Evolutionary conservation across 2,329 filamentous ascomycete genomes (phyloP).

Genomic region (Blastomyces parvus): DNA sequence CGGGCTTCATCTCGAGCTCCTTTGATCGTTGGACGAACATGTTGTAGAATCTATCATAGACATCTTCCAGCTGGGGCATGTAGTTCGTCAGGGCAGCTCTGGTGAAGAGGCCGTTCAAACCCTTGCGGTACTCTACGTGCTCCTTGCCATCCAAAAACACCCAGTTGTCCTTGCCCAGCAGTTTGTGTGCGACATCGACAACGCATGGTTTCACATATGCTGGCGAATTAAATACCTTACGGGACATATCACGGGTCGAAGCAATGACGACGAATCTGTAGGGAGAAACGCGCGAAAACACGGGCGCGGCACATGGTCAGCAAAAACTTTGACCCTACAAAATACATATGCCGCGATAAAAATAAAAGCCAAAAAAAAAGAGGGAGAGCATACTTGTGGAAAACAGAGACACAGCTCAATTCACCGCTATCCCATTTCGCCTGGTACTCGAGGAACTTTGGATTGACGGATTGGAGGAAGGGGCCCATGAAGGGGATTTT

Average conservation of each 20-base stretch:
- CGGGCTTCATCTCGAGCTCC: conserved; percentile 60
- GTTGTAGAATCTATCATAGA: conserved; percentile 80
- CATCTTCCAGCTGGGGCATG: conserved; percentile 82
- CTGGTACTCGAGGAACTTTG: conserved; percentile 83
- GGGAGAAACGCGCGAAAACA: too few relatives aligned
- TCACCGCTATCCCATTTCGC: conserved; percentile 86
- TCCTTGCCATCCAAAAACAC: conserved; percentile 93
- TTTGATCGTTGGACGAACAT: conserved; percentile 67
- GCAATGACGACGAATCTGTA: conserved; percentile 90
- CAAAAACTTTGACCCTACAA: not conserved
- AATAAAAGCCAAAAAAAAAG: not conserved
- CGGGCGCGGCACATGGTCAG: not conserved
- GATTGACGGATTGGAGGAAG: conserved; percentile 83
- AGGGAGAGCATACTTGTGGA: conserved; percentile 70
- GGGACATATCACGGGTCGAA: conserved; percentile 85
- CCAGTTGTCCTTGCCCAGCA: conserved; percentile 87
- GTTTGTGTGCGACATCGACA: conserved; percentile 86
- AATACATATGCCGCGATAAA: not conserved
- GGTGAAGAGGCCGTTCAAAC: conserved; percentile 88
- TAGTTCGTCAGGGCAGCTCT: conserved; percentile 79
- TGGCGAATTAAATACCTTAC: conserved; percentile 95
- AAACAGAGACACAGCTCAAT: conserved; percentile 94
- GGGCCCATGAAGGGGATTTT: conserved; percentile 89
- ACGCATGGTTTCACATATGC: conserved; percentile 89
- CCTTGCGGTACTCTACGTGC: conserved; percentile 95